These are phyloP conservation scores for Penicillium glabrum DNA, from an alignment of 2,329 filamentous ascomycete genomes.

Conservation along the genomic window DNA sequence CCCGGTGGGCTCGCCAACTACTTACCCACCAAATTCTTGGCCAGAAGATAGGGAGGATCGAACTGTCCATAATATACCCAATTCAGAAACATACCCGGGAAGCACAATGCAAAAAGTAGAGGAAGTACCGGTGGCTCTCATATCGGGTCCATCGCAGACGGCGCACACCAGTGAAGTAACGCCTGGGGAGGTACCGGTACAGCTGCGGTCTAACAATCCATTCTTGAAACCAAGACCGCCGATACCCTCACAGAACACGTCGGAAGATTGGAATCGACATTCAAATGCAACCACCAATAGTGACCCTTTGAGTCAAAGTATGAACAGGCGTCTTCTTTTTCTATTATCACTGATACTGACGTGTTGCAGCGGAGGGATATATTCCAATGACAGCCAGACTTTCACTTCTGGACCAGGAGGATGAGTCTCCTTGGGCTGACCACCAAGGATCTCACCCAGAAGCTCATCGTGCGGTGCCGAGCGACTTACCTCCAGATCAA, in stretches of 20 bases:
- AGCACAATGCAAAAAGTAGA: conserved; percentile 6
- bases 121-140: conserved; percentile 22
- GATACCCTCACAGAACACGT: conserved; percentile 18
- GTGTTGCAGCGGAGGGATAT: conserved; percentile 32
- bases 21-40: conserved; percentile 32
- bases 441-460: conserved; percentile 9
- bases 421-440: conserved; percentile 30
- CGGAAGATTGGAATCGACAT: conserved; percentile 20
- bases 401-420: conserved; percentile 34
- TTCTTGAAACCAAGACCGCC: conserved; percentile 33
- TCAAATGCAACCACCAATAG: conserved; percentile 27
- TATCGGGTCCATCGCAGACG: conserved; percentile 23
- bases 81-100: conserved; percentile 8
- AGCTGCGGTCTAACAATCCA: conserved; percentile 42
- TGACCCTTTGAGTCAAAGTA: conserved; percentile 36
- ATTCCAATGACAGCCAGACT: conserved; percentile 42
- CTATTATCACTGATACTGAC: conserved; percentile 14
- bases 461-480: conserved; percentile 1
- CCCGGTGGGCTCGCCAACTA: conserved; percentile 30
- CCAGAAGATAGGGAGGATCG: conserved; percentile 29
- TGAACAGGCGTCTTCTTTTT: neutral
- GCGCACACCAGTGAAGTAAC: conserved; percentile 20
- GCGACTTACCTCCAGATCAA: conserved; percentile 5
- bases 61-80: conserved; percentile 5
- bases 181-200: conserved; percentile 25